A percentile compares a stretch with the other conserved stretches of the same genome.
These are phyloP conservation scores for Peniophora sp. DNA, from an alignment of 1,284 basidiomycete genomes.

Conservation along the genomic window DNA sequence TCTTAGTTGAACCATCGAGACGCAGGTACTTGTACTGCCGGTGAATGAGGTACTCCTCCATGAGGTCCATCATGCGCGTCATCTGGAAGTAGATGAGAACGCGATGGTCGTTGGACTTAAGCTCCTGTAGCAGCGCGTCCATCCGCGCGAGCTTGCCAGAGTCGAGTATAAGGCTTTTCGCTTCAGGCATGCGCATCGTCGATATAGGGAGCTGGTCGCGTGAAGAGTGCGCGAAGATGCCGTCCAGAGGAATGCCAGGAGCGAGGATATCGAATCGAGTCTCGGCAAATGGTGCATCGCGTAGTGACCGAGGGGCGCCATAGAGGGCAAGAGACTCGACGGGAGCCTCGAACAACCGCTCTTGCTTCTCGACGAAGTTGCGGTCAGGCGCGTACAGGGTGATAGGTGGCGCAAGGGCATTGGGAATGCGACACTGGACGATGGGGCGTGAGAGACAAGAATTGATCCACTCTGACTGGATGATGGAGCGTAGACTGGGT, in stretches of 20 bases:
- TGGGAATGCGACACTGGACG: constrained; percentile 77
- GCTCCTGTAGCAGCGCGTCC: constrained; percentile 83
- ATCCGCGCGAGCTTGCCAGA: constrained; percentile 94
- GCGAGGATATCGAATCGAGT: constrained; percentile 49
- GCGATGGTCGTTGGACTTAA: constrained; percentile 91
- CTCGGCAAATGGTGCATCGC: constrained; percentile 42
- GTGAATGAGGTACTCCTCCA: constrained; percentile 98
- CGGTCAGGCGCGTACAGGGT: constrained; percentile 70
- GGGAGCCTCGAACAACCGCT: constrained; percentile 54
- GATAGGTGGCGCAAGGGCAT: constrained; percentile 82
- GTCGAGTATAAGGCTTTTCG: constrained; percentile 94
- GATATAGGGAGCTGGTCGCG: constrained; percentile 75
- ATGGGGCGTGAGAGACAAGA: constrained; percentile 79
- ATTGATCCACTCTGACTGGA: constrained; percentile 52
- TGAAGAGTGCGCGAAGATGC: constrained; percentile 66
- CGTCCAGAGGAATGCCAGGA: constrained; percentile 59
- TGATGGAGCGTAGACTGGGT: constrained; percentile 57
- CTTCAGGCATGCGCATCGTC: constrained; percentile 90
- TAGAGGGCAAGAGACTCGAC: constrained; percentile 75
- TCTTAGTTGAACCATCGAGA: constrained; percentile 90
- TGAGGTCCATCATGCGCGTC: constrained; percentile 99
- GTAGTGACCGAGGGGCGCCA: constrained; percentile 70
- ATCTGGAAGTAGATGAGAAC: constrained; percentile 99
- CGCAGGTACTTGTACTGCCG: constrained; percentile 97
- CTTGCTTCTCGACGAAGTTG: constrained; percentile 71